Evolutionary conservation across 2,329 filamentous ascomycete genomes (phyloP).

Genomic region (Venturia effusa): DNA sequence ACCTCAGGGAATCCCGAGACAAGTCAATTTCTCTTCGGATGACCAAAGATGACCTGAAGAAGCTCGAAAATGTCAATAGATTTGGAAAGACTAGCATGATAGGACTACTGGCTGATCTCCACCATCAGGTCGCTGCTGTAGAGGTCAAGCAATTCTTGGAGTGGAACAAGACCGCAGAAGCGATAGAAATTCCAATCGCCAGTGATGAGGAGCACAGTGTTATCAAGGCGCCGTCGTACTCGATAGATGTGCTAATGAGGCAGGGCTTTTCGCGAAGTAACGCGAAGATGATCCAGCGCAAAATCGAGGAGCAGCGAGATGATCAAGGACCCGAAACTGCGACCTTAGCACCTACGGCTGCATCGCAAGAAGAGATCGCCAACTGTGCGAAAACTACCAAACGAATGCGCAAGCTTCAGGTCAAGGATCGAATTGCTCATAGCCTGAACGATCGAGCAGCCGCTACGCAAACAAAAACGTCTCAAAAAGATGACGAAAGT

Average conservation of each 20-base stretch:
- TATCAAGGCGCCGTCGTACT: background rate
- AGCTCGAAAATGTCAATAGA: background rate
- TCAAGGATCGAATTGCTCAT: background rate
- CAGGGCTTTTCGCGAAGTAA: background rate
- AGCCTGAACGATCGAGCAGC: background rate
- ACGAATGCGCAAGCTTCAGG: background rate
- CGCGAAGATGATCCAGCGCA: background rate
- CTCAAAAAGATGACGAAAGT: background rate
- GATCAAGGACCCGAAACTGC: background rate
- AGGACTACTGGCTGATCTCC: background rate
- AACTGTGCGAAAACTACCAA: background rate
- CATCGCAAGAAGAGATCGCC: background rate
- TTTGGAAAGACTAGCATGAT: background rate
- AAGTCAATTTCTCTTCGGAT: background rate
- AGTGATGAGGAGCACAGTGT: background rate
- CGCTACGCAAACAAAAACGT: background rate
- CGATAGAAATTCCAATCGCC: background rate
- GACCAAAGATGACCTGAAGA: background rate
- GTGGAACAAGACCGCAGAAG: background rate
- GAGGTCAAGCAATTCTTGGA: slow-evolving; percentile 2
- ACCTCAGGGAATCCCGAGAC: background rate
- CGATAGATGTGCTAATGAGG: background rate
- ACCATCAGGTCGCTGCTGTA: background rate
- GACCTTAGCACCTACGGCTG: background rate
- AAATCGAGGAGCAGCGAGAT: background rate